Base-by-base conservation (phyloP, 2,329 filamentous ascomycete genomes). In the Colletotrichum cordylinicola region DNA sequence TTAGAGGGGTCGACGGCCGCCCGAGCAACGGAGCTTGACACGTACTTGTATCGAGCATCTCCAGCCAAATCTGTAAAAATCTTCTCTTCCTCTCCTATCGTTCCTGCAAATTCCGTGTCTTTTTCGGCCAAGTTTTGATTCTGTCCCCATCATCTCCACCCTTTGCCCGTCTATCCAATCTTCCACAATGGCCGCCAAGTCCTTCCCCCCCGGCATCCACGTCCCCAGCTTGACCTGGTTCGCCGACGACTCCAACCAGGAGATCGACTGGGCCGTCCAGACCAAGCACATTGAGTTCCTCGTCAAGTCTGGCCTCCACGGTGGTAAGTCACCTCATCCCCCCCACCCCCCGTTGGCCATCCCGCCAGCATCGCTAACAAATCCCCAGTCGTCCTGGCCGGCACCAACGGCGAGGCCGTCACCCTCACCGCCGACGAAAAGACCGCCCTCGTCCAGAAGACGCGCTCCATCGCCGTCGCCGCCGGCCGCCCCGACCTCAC, bases 371-470 rank as follows among this genome's bases (percentile, higher is more conserved):
- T 5, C 6, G 21, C 39, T 74, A 18, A 70, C 7, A 27, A 8
- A 33, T n/a, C 7, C 35, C 35, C 66, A 82, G 84, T 95, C 74
- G 92, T 94, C 61, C 91, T 92, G 56, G 93, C 94, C 81, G 94
- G 93, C 67, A 94, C 92, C 78, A 95, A 95, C 79, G 93, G 94
- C 79, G 93, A 95, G 84, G 92, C 93, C 10, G 93, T 94, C 4
- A 93, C 94, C 76, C 87, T 95, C 6, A 91, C 90, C 58, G 88
- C 90, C 73, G 87, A 89, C 16, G 94, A 95, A 82, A 91, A 93
- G 80, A 87, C 88, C 66, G 85, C 89, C 64, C 88, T 95, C 76
- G 92, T 93, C 6, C 84, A 84, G 74, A 88, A 90, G 35, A 93
- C 93, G 3, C 92, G 93, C 64, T 87, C 90, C 77, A 90, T 90